A percentile compares a stretch with the other conserved stretches of the same genome.
Conservation (phyloP, 805 yeast genomes). For the Ogataea dorogensis region DNA sequence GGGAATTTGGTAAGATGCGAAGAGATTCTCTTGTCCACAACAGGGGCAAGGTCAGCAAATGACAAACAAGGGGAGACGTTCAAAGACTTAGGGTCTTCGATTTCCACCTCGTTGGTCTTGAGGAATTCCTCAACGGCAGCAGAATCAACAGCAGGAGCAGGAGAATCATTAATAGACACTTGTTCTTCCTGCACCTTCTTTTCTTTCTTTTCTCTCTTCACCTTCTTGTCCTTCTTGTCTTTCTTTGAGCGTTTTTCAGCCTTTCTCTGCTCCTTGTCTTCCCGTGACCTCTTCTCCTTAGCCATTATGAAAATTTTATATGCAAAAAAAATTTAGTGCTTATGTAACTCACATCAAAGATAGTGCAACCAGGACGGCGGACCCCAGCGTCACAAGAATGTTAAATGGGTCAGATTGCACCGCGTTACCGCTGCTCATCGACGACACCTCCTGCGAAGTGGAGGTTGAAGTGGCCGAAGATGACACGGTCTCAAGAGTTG, state of each 20-base stretch:
- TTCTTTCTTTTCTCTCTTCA: slow-evolving; percentile 31
- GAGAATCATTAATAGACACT: slow-evolving; percentile 21
- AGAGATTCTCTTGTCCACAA: slow-evolving; percentile 53
- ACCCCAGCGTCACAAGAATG: slow-evolving; percentile 8
- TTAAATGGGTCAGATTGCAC: slow-evolving; percentile 2
- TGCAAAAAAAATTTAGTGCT: slow-evolving; percentile 11
- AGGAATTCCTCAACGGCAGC: slow-evolving; percentile 62
- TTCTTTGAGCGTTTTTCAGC: slow-evolving; percentile 29
- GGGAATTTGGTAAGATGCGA: slow-evolving; percentile 69
- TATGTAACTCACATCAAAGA: slow-evolving; percentile 11
- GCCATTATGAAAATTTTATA: slow-evolving; percentile 22
- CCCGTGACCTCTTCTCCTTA: slow-evolving; percentile 23
- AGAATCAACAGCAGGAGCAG: slow-evolving; percentile 33
- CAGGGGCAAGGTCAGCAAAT: slow-evolving; percentile 53
- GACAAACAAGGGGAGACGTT: slow-evolving; percentile 65
- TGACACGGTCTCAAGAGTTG: slow-evolving; percentile 5
- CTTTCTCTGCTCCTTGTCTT: slow-evolving; percentile 30
- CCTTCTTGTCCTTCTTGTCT: slow-evolving; percentile 27
- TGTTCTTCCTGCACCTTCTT: slow-evolving; percentile 34
- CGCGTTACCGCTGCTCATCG: slow-evolving; percentile 14
- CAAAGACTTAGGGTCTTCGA: slow-evolving; percentile 63
- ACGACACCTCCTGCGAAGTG: slow-evolving; percentile 15
- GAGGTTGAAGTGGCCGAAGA: slow-evolving; percentile 20
- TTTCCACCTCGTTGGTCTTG: slow-evolving; percentile 68
- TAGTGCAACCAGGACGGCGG: slow-evolving; percentile 15